Evolutionary conservation across 495 filamentous ascomycete species (phyloP).

Genomic region (Aspergillus indologenus): DNA sequence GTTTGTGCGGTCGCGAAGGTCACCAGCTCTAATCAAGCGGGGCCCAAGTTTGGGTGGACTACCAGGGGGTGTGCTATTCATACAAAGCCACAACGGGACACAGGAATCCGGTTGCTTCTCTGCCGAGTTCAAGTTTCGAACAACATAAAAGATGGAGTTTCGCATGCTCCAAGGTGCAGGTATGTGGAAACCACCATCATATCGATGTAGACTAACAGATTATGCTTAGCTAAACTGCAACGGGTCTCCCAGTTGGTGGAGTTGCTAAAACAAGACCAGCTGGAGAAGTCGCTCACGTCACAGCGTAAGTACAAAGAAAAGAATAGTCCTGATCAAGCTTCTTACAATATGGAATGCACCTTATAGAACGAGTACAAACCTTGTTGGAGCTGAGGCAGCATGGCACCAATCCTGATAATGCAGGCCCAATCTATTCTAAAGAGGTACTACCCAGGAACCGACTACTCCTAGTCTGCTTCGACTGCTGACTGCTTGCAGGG

Average conservation of each 20-base stretch:
- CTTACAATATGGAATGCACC: conserved; percentile 3
- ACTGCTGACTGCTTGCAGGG: conserved; percentile 54
- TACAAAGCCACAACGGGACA: background rate
- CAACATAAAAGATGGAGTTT: conserved; percentile 25
- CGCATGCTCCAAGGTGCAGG: conserved; percentile 32
- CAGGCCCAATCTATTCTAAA: conserved; percentile 77
- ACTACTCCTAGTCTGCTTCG: background rate
- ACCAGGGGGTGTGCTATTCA: background rate
- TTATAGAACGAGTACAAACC: conserved; percentile 56
- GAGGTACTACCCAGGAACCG: conserved; percentile 50
- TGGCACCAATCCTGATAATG: conserved; percentile 65
- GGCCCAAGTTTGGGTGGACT: background rate
- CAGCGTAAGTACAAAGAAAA: conserved; percentile 47
- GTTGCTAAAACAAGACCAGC: conserved; percentile 56
- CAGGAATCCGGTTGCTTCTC: background rate
- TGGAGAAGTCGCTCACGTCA: conserved; percentile 49
- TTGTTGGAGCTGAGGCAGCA: conserved; percentile 78
- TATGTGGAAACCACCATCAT: conserved; percentile 17
- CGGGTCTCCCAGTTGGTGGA: conserved; percentile 60
- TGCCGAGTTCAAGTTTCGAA: background rate
- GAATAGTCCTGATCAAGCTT: background rate
- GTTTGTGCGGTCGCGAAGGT: background rate
- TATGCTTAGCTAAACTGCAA: conserved; percentile 57
- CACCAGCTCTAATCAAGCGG: background rate
- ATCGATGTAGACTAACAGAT: conserved; percentile 13